Evolutionary conservation across 2,329 filamentous ascomycete genomes (phyloP), one percentile per base, ranked within the genome.

Genomic region (Monilinia aucupariae): DNA sequence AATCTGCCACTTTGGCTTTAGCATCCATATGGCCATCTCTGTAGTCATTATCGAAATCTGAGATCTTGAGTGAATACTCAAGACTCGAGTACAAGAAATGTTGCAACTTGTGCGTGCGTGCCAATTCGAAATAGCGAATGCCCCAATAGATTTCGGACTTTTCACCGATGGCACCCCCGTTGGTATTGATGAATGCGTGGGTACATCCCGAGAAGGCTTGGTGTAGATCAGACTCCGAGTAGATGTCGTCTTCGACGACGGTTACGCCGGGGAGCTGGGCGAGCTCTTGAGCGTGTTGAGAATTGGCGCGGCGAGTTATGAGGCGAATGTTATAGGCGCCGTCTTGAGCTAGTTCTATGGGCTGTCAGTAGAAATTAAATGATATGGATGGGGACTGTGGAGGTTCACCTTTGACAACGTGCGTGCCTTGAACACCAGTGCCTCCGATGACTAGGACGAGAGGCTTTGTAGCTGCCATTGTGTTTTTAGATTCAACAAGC

Each of bases 391-490:
- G 39, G 39, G 32, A n/a, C 4, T n/a, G 52, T 22, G 27, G 12
- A 30, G 20, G 47, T 45, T 13, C 63, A 69, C 75, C 74, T 68
- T 74, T 70, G 8, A 76, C 69, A 2, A 77, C 74, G 6, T 74
- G 70, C 8, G 71, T 69, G 12, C 76, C 75, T 66, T 77, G 75
- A 53, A 75, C 76, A 6, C 75, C 75, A 2, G 76, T 77, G 13
- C 75, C 75, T 15, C 76, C 75, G 39, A 77, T 74, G 41, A 75
- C 54, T 75, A 78, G 73, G 87, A 90, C 47, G 78, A 79, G 71
- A 81, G 86, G 48, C 76, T 76, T 47, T 77, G 73, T 30, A 20
- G 50, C 62, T 15, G 59, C 3, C 59, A 62, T 64, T 43, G 27
- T 49, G 30, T 39, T 51, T 30, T 20, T 22, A 8, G 10, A 4